Evolutionary conservation across 1,284 basidiomycete genomes (phyloP), one percentile per base, ranked within the genome.

Genomic region (Austroboletus niveus): DNA sequence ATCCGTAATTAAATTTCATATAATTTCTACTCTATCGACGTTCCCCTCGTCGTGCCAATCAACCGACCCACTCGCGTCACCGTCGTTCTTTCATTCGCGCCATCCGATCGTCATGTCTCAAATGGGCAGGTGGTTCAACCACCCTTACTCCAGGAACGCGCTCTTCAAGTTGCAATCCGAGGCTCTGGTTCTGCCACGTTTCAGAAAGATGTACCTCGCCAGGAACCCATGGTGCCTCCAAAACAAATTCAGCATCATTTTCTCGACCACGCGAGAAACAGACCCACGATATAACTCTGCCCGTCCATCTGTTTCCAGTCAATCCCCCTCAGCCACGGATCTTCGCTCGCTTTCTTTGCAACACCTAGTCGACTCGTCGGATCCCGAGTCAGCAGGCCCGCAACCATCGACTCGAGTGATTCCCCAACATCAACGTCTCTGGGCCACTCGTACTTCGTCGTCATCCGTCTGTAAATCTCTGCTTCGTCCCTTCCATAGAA

Each of bases 251-350:
- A 41, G 43, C 44, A 14, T 1, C 9, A 44, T 27, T 48, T 17
- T 14, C 9, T 4, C 2, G 4, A n/a, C 9, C 45, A 3, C 42
- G 45, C 22, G 31, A 11, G 42, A 48, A 9, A 24, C 41, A 44
- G 35, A 68, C 78, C 45, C 58, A 79, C 79, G 31, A 74, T 50
- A 51, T 79, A 78, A 43, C 65, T 59, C 31, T 72, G 70, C 2
- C 59, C 56, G 2, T 66, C 51, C 64, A 80, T 70, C 57, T 68
- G 72, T n/a, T 59, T 59, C 78, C 77, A 80, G 47, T 75, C 68
- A 12, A 81, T 64, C 36, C 68, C 67, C 5, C 53, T 56, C 35
- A 79, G 54, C 73, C 74, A 76, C 2, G 67, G 60, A 49, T 78
- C 72, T 11, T 58, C 49, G 55, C 64, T 60, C 32, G 78, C 64